phyloP scores from a whole-genome alignment of 176 grass and related monocot genomes.

The Oryza nivara region DNA sequence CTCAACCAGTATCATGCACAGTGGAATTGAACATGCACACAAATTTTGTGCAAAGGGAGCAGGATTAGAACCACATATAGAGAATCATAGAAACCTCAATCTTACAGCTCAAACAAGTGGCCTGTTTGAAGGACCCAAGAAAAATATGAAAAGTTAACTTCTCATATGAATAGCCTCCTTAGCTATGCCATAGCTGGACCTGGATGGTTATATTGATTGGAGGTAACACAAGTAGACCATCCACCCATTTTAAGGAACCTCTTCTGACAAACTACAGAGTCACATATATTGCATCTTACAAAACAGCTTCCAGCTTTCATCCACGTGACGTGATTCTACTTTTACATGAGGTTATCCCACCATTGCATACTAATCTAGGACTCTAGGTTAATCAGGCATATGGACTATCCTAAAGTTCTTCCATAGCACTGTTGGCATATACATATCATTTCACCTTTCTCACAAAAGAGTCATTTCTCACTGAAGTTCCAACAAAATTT shows the following conservation, averaged over 20 bases:
- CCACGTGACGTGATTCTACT: not conserved
- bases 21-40: not conserved
- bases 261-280: not conserved
- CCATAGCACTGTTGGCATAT: not conserved
- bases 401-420: not conserved
- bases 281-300: not conserved
- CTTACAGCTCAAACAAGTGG: not conserved
- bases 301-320: not conserved
- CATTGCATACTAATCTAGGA: not conserved
- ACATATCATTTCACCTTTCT: not conserved
- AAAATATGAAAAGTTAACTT: conserved; percentile 1
- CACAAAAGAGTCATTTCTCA: not conserved
- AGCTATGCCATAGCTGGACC: not conserved
- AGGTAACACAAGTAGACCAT: not conserved
- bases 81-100: not conserved
- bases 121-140: not conserved
- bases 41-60: not conserved
- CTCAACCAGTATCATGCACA: not conserved
- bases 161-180: not conserved
- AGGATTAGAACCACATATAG: not conserved
- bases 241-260: not conserved
- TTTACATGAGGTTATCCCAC: not conserved
- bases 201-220: too few species aligned
- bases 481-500: not conserved
- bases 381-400: not conserved